Evolutionary conservation across 371 early-diverging fungal species (phyloP).

Genomic region (Apophysomyces trapeziformis): DNA sequence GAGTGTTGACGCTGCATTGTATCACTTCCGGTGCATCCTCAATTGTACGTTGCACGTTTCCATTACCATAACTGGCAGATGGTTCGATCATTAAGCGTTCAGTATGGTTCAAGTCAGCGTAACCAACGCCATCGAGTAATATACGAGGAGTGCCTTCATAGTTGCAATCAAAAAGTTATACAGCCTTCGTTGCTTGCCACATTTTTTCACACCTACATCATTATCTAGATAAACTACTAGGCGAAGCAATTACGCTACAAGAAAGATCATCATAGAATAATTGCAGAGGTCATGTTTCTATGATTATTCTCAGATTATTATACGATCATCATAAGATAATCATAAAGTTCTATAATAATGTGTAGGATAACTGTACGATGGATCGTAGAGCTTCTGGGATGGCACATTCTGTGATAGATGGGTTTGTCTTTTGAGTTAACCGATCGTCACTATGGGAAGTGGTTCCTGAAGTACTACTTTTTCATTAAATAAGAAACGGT

Average conservation of each 20-base stretch:
- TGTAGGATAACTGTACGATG: no score
- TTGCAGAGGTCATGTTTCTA: no score
- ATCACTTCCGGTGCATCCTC: conserved; percentile 15
- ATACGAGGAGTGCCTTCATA: neutral
- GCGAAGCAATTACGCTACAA: neutral
- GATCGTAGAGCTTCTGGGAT: no score
- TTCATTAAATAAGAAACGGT: no score
- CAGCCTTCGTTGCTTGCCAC: neutral
- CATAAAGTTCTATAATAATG: no score
- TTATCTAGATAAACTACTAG: conserved; percentile 3
- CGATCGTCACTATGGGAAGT: no score
- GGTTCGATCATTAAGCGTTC: conserved; percentile 16
- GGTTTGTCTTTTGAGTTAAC: no score
- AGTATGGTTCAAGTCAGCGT: neutral
- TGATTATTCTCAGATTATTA: no score
- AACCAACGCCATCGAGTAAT: neutral
- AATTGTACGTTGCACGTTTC: conserved; percentile 10
- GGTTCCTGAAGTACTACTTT: no score
- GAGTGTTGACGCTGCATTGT: conserved; percentile 16
- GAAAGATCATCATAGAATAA: no score
- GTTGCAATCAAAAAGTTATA: neutral
- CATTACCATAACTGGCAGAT: conserved; percentile 12
- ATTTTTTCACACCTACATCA: conserved; percentile 1
- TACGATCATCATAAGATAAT: no score
- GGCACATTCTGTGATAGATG: no score